Evolutionary conservation across 805 yeast species (phyloP).

Genomic region (Hanseniaspora meyeri): DNA sequence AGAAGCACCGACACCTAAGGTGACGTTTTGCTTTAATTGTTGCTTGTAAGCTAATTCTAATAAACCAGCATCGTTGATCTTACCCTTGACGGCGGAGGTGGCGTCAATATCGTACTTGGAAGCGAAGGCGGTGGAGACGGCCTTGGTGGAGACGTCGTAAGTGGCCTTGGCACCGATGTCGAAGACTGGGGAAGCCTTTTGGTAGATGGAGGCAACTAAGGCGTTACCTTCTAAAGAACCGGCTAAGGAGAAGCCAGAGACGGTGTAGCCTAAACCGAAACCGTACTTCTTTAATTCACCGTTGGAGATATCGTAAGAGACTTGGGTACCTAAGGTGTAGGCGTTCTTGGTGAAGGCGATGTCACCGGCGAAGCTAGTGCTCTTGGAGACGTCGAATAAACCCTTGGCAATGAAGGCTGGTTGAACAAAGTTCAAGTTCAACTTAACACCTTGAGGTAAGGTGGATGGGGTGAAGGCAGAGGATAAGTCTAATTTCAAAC

Average conservation of each 20-base stretch:
- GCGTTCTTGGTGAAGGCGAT: conserved; percentile 91
- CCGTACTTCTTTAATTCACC: conserved; percentile 92
- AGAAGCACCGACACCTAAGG: conserved; percentile 92
- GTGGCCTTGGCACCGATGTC: conserved; percentile 98
- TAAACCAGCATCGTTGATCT: conserved; percentile 90
- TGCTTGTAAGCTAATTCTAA: conserved; percentile 91
- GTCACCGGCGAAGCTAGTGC: conserved; percentile 92
- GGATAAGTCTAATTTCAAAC: conserved; percentile 83
- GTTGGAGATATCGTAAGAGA: conserved; percentile 87
- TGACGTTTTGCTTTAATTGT: conserved; percentile 89
- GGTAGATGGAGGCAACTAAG: conserved; percentile 91
- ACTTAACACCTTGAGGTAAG: conserved; percentile 67
- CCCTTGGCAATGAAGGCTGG: conserved; percentile 89
- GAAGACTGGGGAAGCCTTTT: conserved; percentile 77
- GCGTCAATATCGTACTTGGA: conserved; percentile 85
- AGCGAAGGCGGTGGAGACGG: conserved; percentile 88
- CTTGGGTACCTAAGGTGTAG: conserved; percentile 91
- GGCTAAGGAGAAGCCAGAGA: conserved; percentile 65
- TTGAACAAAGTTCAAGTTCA: conserved; percentile 83
- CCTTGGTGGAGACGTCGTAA: conserved; percentile 64
- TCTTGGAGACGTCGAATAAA: conserved; percentile 87
- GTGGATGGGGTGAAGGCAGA: conserved; percentile 79
- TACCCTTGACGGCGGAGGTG: conserved; percentile 86
- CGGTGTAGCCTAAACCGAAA: conserved; percentile 84
- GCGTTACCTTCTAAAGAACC: conserved; percentile 72